phyloP scores from a whole-genome alignment of 257 asterid species.

The Eucommia ulmoides region DNA sequence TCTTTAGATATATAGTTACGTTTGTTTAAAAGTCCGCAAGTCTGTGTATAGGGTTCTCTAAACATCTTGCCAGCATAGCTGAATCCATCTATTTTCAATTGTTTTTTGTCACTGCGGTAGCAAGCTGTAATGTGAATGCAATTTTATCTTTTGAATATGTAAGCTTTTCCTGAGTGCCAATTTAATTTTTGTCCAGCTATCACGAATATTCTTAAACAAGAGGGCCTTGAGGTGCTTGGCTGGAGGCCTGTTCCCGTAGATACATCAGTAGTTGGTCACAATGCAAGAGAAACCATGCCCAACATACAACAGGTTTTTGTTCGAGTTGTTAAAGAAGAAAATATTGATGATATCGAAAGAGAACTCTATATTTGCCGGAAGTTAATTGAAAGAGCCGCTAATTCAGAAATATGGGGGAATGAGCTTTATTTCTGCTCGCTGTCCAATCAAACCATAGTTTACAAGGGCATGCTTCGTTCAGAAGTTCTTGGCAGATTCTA shows the following conservation, averaged over 20 bases:
- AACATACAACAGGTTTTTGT: constrained; percentile 88
- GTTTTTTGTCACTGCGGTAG: too few relatives aligned
- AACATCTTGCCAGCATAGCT: too few relatives aligned
- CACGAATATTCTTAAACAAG: constrained; percentile 55
- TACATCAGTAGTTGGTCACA: constrained; percentile 62
- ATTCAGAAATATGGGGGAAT: constrained; percentile 68
- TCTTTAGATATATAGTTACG: too few relatives aligned
- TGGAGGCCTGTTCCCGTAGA: constrained; percentile 97
- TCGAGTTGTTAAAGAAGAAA: constrained; percentile 74
- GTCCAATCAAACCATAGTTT: constrained; percentile 91
- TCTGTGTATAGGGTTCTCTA: too few relatives aligned
- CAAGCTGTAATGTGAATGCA: too few relatives aligned
- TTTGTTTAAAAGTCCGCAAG: too few relatives aligned
- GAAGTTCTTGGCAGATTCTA: constrained; percentile 89
- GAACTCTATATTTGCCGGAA: constrained; percentile 89
- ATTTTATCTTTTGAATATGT: too few relatives aligned
- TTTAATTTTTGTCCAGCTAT: constrained; percentile 39
- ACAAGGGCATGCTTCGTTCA: constrained; percentile 98
- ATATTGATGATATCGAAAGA: constrained; percentile 85
- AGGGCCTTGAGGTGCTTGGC: constrained; percentile 97
- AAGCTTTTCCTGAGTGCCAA: neutral
- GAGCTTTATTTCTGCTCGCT: constrained; percentile 93
- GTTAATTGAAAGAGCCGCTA: constrained; percentile 65
- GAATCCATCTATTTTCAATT: too few relatives aligned
- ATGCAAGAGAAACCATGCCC: constrained; percentile 89